Base-by-base conservation (phyloP, 345 rosid genomes). In the Euphorbia lathyris region DNA sequence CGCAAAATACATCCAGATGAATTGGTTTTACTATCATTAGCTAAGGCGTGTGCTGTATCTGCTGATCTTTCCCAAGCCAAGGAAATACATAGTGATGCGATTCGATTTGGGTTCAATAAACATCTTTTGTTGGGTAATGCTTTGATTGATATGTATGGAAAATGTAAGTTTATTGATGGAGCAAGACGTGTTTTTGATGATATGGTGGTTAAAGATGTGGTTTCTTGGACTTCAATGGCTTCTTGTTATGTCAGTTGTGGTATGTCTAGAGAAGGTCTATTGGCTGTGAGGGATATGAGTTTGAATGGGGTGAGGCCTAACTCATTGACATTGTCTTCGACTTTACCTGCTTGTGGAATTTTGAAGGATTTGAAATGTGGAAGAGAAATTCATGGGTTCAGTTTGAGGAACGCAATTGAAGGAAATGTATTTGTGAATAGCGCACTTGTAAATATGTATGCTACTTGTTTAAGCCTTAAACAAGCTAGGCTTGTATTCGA, bases 391-490 rank as follows among this genome's bases (percentile, higher is more conserved):
- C 79, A 75, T 63, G 82, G 77, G 42, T 75, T 58, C 65, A 66
- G 59, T 34, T 14, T 72, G 7, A 79, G 82, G 65, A 72, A 57
- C 70, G 75, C 27, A 25, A 22, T 74, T 60, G 78, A 61, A 20
- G 48, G 38, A 13, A 72, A 79, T 65, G 70, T 64, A 23, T 67
- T 43, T 17, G 77, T 75, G 32, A 72, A 59, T 62, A 74, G 76
- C 58, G 75, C 76, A 3, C 78, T 78, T 47, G 76, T 74, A 42
- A 71, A 78, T 50, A 71, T 78, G 78, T 78, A 78, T 67, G 78
- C 82, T 11, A 71, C 65, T 60, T 78, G 76, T 58, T 48, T 52
- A 20, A 32, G 76, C 55, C 40, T 71, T 14, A 67, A 20, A 19
- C 67, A 70, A 60, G 78, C 78, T 14, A 20, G 66, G 36, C 20